A percentile compares a stretch with the other conserved stretches of the same genome.
phyloP scores from a whole-genome alignment of 1,284 basidiomycete genomes.

The Moniliella sp. region DNA sequence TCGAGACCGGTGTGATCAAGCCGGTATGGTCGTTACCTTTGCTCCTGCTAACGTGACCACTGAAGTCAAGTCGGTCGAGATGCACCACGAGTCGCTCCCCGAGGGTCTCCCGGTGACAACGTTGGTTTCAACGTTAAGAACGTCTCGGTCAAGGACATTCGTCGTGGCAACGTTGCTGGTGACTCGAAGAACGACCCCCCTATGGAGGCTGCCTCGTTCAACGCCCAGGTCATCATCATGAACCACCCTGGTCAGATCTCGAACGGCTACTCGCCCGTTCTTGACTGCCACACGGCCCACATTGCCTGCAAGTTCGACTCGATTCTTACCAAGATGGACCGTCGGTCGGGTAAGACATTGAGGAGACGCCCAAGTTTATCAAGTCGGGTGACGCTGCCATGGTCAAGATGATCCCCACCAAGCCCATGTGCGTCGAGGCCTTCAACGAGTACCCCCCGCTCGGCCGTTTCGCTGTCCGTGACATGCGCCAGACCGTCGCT shows the following conservation, averaged over 20 bases:
- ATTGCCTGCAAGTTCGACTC: slow-evolving; percentile 99
- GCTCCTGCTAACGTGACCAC: slow-evolving; percentile 95
- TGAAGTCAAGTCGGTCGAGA: slow-evolving; percentile 99
- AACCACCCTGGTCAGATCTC: slow-evolving; percentile 99
- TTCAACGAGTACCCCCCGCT: slow-evolving; percentile 97
- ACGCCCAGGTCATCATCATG: slow-evolving; percentile 98
- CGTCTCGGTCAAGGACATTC: slow-evolving; percentile 99
- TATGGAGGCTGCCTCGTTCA: slow-evolving; percentile 97
- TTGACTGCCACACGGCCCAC: slow-evolving; percentile 99
- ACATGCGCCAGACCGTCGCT: slow-evolving; percentile 40
- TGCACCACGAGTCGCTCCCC: slow-evolving; percentile 98
- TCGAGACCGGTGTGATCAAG: slow-evolving; percentile 99
- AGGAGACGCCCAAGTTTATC: slow-evolving; percentile 75
- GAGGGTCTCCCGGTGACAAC: slow-evolving; percentile 96
- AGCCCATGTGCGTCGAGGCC: slow-evolving; percentile 93
- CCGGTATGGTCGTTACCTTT: slow-evolving; percentile 86
- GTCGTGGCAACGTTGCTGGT: slow-evolving; percentile 92
- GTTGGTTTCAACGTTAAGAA: slow-evolving; percentile 81
- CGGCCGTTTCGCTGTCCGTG: slow-evolving; percentile 65
- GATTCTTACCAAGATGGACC: slow-evolving; percentile 93
- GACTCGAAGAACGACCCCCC: slow-evolving; percentile 99
- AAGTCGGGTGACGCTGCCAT: slow-evolving; percentile 49
- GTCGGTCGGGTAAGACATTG: slow-evolving; percentile 78
- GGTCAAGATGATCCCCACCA: slow-evolving; percentile 85
- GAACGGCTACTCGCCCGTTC: slow-evolving; percentile 86